These are phyloP conservation scores for Cryptococcus sp. DNA, from an alignment of 1,284 basidiomycete species.

Conservation along the genomic window DNA sequence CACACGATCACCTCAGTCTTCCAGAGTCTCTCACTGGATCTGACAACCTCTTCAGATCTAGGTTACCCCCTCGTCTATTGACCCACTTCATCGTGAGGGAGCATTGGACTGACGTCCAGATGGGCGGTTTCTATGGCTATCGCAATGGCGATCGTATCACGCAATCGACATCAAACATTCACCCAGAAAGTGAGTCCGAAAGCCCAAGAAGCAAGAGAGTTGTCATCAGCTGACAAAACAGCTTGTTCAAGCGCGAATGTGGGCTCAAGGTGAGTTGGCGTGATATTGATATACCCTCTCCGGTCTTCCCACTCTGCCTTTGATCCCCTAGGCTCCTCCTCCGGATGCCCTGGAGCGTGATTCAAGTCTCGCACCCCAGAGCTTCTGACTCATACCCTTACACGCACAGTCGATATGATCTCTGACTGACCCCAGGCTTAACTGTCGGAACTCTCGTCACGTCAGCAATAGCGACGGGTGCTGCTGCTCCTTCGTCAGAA, in stretches of 20 bases:
- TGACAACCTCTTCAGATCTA: no score
- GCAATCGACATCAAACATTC: slow-evolving; percentile 52
- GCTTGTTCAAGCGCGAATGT: slow-evolving; percentile 90
- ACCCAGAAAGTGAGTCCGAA: slow-evolving; percentile 49
- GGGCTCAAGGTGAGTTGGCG: slow-evolving; percentile 53
- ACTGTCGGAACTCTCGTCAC: background rate
- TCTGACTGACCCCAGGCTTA: background rate
- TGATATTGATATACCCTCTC: no score
- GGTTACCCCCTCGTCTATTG: background rate
- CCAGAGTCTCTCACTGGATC: no score
- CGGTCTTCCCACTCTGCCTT: no score
- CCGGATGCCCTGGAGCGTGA: no score
- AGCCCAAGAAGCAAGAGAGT: background rate
- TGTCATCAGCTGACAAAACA: slow-evolving; percentile 33
- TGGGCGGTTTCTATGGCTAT: slow-evolving; percentile 72
- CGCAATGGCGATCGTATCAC: slow-evolving; percentile 66
- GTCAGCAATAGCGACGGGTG: background rate
- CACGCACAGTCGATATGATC: no score
- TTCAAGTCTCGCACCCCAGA: no score
- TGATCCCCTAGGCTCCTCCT: background rate
- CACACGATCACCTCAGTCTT: no score
- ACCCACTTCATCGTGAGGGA: background rate
- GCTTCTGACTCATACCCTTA: no score
- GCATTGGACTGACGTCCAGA: slow-evolving; percentile 34
- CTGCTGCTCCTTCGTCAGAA: background rate